phyloP scores from a whole-genome alignment of 1,284 basidiomycete genomes.

The Pseudozyma sp. region DNA sequence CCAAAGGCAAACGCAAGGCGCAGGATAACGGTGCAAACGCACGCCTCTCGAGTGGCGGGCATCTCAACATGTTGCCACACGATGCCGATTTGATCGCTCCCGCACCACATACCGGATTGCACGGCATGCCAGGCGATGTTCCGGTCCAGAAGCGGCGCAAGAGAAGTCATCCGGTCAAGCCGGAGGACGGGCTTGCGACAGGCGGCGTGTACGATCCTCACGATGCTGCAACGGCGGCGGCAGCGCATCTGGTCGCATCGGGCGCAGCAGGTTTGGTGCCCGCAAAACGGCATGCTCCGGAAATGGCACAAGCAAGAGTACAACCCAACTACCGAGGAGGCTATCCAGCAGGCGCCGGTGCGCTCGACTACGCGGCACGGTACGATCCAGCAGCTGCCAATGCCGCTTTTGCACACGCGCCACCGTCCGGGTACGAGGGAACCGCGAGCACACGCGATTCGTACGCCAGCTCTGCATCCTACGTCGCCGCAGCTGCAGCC shows the following conservation, averaged over 20 bases:
- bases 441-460: constrained; percentile 46
- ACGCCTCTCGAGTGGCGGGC: constrained; percentile 12
- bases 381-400: constrained; percentile 34
- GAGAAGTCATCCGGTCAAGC: constrained; percentile 44
- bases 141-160: constrained; percentile 42
- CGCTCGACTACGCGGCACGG: constrained; percentile 44
- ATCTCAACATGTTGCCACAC: constrained; percentile 42
- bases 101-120: constrained; percentile 23
- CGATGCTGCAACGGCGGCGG: constrained; percentile 18
- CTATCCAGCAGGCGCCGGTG: constrained; percentile 42
- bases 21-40: constrained; percentile 22
- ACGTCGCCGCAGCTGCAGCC: constrained; percentile 37
- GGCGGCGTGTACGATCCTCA: constrained; percentile 14
- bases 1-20: constrained; percentile 52
- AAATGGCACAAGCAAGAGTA: constrained; percentile 30
- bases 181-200: constrained; percentile 14
- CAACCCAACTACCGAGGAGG: constrained; percentile 51
- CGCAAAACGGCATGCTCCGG: constrained; percentile 34
- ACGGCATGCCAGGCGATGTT: constrained; percentile 9
- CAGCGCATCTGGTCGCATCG: constrained; percentile 28
- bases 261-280: constrained; percentile 23
- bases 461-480: constrained; percentile 48
- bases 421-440: constrained; percentile 37
- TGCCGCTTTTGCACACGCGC: constrained; percentile 27
- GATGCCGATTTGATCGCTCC: constrained; percentile 50